phyloP scores from a whole-genome alignment of 441 rosid species.

The Syzygium malaccense region DNA sequence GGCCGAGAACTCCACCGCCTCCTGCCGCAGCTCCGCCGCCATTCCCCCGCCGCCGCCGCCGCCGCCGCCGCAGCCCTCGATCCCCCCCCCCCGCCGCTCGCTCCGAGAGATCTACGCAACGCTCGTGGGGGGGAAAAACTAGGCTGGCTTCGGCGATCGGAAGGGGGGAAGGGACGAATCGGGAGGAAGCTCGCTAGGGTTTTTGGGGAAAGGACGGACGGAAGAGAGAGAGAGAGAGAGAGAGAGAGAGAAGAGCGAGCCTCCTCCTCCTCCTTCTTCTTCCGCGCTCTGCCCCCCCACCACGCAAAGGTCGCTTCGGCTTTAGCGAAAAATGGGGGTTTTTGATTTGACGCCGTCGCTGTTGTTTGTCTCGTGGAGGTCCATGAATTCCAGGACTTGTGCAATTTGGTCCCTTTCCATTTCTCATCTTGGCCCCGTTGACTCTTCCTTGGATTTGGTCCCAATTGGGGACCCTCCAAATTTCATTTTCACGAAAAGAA shows the following conservation, averaged over 20 bases:
- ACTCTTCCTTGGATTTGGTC: not conserved
- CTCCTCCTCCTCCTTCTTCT: not conserved
- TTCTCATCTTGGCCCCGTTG: not conserved
- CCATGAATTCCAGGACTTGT: not conserved
- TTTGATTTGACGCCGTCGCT: not conserved
- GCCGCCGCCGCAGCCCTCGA: not conserved
- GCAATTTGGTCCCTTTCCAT: not conserved
- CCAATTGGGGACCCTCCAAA: not conserved
- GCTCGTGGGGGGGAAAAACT: not conserved
- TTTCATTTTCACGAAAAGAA: not conserved
- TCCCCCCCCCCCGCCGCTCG: not conserved
- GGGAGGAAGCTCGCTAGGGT: not conserved
- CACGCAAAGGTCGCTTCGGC: not conserved
- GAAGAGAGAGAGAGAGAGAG: not conserved
- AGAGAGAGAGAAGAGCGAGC: not conserved
- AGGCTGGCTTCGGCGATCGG: not conserved
- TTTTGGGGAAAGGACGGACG: not conserved
- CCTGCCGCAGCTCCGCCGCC: slow-evolving; percentile 95
- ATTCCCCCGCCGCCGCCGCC: slow-evolving; percentile 8
- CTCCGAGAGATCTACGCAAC: not conserved
- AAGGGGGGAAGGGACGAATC: not conserved
- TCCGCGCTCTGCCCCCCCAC: slow-evolving; percentile 22
- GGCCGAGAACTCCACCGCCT: slow-evolving; percentile 77
- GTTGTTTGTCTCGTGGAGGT: not conserved
- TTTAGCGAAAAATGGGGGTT: not conserved